Base-by-base conservation (phyloP, 306 rosid species). In the Gastrolobium villosum region DNA sequence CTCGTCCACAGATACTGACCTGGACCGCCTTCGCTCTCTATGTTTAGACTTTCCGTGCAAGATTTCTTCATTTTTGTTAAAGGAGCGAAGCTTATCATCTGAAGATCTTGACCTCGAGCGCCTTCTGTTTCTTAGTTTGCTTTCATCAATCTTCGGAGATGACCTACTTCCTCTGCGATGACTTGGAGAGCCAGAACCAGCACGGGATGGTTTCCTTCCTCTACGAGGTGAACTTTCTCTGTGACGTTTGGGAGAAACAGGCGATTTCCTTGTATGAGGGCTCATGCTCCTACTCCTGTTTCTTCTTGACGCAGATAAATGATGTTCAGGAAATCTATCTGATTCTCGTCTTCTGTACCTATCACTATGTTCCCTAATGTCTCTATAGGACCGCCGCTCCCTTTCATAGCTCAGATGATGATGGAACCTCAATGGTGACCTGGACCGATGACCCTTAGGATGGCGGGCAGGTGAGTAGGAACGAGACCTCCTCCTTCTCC, bases 391-490 rank as follows among this genome's bases (percentile, higher is more conserved):
- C 76, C 96, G 73, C 54, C 94, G 74, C 26, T 83, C 97, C 86
- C 73, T 81, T 32, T 86, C 98, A 86, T 83, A 86, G 76, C 84
- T 55, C 1, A 82, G 77, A 78, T 86, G 70, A 79, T 83, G 87
- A 74, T 86, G 91, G 77, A 87, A 67, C 81, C 96, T 91, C 64
- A 89, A 50, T 3, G 98, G 99, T 71, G 99, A 92, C 84, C 95
- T 87, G 44, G 97, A 94, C 70, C 96, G 85, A 41, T 36, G 92
- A 86, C 78, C 90, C 87, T 84, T 93, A 30, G 79, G 72, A 62
- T 54, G 80, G 28, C 78, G 99, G 3, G 93, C 83, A 70, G 99
- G 98, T 41, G 99, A 93, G 86, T 88, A 87, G 36, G 99, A 91
- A 59, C 90, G 98, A 74, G 99, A 96, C 61, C 79, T 91, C 86